A percentile compares a stretch with the other conserved stretches of the same genome.
Conservation (phyloP, 805 yeast species). For the Pichia scutulata region DNA sequence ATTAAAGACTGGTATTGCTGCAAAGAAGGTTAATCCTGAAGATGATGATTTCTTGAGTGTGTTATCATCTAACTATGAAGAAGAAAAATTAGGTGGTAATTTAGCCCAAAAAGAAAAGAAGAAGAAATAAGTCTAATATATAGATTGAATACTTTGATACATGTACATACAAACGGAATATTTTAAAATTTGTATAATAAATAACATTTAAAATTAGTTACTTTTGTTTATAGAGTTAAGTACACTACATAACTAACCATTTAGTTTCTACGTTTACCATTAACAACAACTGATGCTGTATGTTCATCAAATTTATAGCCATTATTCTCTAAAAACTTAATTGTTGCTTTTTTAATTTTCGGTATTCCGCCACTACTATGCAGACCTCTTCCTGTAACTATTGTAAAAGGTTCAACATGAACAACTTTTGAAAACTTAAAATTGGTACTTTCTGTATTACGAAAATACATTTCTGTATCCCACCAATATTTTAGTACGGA, state of each 20-base stretch:
- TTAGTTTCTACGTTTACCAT: constrained; percentile 30
- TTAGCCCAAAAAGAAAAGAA: constrained; percentile 27
- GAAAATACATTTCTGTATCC: constrained; percentile 40
- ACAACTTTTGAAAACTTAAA: constrained; percentile 28
- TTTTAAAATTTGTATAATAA: neutral
- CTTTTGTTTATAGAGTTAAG: neutral
- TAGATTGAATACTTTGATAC: constrained; percentile 4
- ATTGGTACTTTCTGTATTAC: constrained; percentile 36
- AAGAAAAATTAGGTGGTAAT: constrained; percentile 30
- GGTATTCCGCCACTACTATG: constrained; percentile 57
- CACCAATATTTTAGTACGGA: constrained; percentile 51
- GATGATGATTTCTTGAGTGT: constrained; percentile 44
- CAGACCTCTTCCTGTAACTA: constrained; percentile 65
- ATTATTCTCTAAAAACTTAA: constrained; percentile 29
- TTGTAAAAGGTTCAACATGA: constrained; percentile 35
- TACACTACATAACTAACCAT: neutral
- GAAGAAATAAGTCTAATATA: constrained; percentile 13
- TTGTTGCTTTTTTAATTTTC: constrained; percentile 38
- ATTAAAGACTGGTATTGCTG: constrained; percentile 23
- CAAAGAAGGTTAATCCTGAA: constrained; percentile 18
- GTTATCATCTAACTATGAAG: constrained; percentile 40
- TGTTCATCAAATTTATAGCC: constrained; percentile 42
- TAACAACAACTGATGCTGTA: constrained; percentile 34
- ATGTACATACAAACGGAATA: neutral
- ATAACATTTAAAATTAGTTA: neutral